Conservation (phyloP, 176 grass and related monocot genomes). For the Microstegium vimineum region DNA sequence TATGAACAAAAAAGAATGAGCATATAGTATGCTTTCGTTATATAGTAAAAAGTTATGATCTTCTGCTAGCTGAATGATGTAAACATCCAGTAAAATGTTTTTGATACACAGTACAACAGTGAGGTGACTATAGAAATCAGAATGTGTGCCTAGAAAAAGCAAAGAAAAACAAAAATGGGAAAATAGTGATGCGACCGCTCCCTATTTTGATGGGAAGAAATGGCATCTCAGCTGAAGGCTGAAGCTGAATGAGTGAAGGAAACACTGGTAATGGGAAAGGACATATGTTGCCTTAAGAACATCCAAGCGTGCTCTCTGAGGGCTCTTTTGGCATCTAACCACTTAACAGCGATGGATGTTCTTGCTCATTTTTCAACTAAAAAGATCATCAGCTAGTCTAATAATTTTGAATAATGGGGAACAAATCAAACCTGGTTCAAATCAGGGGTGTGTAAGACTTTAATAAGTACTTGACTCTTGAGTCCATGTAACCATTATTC, state of each 20-base stretch:
- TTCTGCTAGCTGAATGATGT: not conserved
- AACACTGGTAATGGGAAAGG: not conserved
- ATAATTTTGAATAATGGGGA: not conserved
- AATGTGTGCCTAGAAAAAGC: not conserved
- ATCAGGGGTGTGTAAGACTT: not conserved
- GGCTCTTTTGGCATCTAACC: not conserved
- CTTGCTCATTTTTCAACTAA: not conserved
- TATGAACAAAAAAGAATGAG: not conserved
- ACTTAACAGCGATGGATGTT: not conserved
- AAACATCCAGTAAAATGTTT: not conserved
- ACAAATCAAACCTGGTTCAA: not conserved
- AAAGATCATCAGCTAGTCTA: not conserved
- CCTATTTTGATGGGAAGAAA: not conserved
- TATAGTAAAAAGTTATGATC: not conserved
- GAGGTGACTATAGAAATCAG: not conserved
- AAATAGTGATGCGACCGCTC: not conserved
- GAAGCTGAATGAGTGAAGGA: not conserved
- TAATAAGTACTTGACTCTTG: not conserved
- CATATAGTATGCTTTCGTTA: not conserved
- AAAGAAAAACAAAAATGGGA: not conserved
- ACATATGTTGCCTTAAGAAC: not conserved
- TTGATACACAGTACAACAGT: not conserved
- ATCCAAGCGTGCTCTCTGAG: not conserved
- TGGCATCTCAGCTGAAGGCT: not conserved
- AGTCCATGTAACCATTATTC: not conserved